Base-by-base conservation (phyloP, 495 filamentous ascomycete species). In the Neurospora africana region DNA sequence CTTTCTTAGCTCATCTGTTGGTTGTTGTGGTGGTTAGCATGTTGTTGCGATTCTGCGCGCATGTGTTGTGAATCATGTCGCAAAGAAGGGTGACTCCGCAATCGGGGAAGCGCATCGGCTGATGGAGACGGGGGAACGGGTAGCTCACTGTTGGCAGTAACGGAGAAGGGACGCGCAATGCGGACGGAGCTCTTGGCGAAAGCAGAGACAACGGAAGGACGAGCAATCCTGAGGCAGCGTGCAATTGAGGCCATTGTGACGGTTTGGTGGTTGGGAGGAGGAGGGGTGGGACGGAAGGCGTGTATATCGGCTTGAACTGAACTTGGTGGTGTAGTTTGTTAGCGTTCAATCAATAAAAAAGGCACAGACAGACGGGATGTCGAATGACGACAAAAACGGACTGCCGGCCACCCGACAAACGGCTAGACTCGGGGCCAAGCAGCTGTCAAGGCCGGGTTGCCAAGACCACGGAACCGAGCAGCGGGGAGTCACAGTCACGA, bases 1-100 rank as follows among this genome's bases (percentile, higher is more conserved):
- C 79, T 91, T 93, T 86, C 95, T 95, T 76, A 90, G 84, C 75
- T 82, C 81, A 75, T 81, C 86, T 88, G 71, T 69, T 53, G 44
- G 7, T 13, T 33, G 33, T 40, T n/a, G 27, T 44, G 30, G 58
- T 69, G 15, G 73, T 78, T 43, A 75, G 75, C 13, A 5, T 70
- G 43, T 21, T 53, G 36, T 23, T 68, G 41, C 5, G 19, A 30
- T 5, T n/a, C 8, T 6, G 69, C 9, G 39, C 17, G 71, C 68
- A 47, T 40, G 23, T 35, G 19, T n/a, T 19, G 21, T 73, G n/a
- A 65, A 9, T 23, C 23, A 36, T 36, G 38, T 61, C 37, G 67
- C 19, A 23, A 7, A 37, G 36, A 9, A 38, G 21, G 58, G 69
- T n/a, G 19, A 23, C 53, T 65, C 53, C 27, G 53, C 53, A 33